Percentiles rank a stretch among this genome's conserved stretches.
These are phyloP conservation scores for Danielia reshetovae DNA, from an alignment of 805 yeast genomes.

Conservation along the genomic window DNA sequence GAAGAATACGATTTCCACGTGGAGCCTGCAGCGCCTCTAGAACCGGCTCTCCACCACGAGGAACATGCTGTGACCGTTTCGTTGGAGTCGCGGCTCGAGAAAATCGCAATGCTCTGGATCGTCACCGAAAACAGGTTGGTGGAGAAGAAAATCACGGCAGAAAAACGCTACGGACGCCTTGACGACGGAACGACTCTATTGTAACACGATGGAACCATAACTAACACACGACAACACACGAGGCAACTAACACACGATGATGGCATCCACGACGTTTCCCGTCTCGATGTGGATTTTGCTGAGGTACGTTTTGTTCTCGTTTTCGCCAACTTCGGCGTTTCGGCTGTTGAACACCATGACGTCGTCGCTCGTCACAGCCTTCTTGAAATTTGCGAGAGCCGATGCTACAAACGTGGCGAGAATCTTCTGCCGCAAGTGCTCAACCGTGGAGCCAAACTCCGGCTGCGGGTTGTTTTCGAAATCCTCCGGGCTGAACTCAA, in stretches of 20 bases:
- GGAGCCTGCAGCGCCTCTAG: slow-evolving; percentile 1
- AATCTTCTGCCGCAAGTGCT: slow-evolving; percentile 54
- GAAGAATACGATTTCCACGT: slow-evolving; percentile 3
- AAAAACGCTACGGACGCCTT: slow-evolving; percentile 20
- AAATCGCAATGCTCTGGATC: slow-evolving; percentile 57
- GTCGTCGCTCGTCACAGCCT: slow-evolving; percentile 9
- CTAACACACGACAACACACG: too few relatives aligned
- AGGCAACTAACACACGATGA: slow-evolving; percentile 11
- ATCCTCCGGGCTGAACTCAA: slow-evolving; percentile 82
- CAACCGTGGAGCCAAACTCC: slow-evolving; percentile 67
- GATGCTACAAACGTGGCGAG: slow-evolving; percentile 50
- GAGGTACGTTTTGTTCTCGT: slow-evolving; percentile 27
- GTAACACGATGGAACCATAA: too few relatives aligned
- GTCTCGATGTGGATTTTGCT: slow-evolving; percentile 39
- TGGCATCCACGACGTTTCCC: slow-evolving; percentile 35
- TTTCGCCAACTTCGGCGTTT: slow-evolving; percentile 20
- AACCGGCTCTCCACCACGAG: too few relatives aligned
- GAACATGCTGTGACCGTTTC: slow-evolving; percentile 11
- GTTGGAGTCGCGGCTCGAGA: slow-evolving; percentile 44
- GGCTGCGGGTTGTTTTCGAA: slow-evolving; percentile 56
- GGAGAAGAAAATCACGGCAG: slow-evolving; percentile 25
- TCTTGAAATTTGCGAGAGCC: slow-evolving; percentile 9
- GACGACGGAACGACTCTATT: slow-evolving; percentile 16
- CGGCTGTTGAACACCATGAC: slow-evolving; percentile 30
- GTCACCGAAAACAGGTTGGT: slow-evolving; percentile 57